Percentiles rank a stretch among this genome's conserved stretches.
Evolutionary conservation across 345 rosid species (phyloP).

Genomic region (Eucalyptus cladocalyx): DNA sequence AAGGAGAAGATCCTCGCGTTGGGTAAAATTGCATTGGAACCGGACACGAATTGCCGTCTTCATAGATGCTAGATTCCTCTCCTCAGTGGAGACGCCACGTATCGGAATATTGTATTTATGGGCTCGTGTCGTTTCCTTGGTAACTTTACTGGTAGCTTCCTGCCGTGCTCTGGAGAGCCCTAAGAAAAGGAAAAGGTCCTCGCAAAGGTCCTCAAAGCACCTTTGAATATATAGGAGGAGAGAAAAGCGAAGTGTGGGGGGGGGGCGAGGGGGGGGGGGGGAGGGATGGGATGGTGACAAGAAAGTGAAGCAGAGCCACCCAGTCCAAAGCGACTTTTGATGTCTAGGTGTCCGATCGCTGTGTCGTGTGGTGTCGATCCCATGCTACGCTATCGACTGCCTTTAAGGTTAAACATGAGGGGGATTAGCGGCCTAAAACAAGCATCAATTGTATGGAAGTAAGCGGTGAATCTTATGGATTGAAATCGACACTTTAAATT

Average conservation of each 20-base stretch:
- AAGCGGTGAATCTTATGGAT: not conserved
- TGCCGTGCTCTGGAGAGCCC: not conserved
- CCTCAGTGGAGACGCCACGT: not conserved
- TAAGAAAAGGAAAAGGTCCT: not conserved
- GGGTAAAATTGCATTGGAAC: not conserved
- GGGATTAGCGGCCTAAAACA: not conserved
- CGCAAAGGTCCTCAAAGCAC: not conserved
- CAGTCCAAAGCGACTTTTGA: not conserved
- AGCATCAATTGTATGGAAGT: not conserved
- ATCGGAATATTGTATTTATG: not conserved
- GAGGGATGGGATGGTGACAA: not conserved
- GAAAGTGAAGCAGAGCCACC: not conserved
- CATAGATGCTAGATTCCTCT: not conserved
- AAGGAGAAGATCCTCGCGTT: too few relatives aligned
- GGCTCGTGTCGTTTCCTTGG: not conserved
- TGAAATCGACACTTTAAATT: not conserved
- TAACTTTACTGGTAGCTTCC: not conserved
- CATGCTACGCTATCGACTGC: not conserved
- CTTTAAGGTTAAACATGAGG: not conserved
- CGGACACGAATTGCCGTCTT: not conserved
- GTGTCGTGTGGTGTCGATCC: not conserved
- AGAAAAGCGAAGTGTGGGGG: too few relatives aligned
- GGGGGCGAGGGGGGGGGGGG: fast-evolving
- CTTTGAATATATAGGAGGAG: not conserved
- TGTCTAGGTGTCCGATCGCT: not conserved